phyloP scores from a whole-genome alignment of 2,329 filamentous ascomycete species.

The Thielaviopsis populi region DNA sequence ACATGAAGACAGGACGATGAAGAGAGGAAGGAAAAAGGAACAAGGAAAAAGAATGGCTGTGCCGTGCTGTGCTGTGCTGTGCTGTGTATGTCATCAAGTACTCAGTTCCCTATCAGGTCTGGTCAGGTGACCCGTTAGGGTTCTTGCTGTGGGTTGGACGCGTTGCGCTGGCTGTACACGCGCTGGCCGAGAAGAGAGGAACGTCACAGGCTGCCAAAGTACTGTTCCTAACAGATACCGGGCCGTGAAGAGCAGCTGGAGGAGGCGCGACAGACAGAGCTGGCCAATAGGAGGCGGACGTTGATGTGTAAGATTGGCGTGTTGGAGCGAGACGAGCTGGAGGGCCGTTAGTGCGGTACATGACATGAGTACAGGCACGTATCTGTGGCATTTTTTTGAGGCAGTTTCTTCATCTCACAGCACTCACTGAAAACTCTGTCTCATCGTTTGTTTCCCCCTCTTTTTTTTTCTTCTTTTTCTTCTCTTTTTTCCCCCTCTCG shows the following conservation, averaged over 20 bases:
- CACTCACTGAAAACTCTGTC: neutral
- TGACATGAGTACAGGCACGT: neutral
- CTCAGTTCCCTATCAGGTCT: no score
- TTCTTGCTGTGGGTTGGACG: neutral
- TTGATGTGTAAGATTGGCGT: neutral
- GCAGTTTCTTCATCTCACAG: no score
- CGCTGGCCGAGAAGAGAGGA: neutral
- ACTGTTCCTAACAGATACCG: neutral
- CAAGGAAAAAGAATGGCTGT: neutral
- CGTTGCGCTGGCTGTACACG: neutral
- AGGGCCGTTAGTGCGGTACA: conserved; percentile 2
- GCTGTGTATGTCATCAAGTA: no score
- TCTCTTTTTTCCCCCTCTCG: neutral
- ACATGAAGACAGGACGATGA: neutral
- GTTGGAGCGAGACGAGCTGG: neutral
- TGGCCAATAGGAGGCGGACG: neutral
- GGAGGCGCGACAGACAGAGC: neutral
- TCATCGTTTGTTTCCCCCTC: no score
- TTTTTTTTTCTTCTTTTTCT: conserved; percentile 5
- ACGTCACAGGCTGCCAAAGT: neutral
- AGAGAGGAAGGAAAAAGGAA: neutral
- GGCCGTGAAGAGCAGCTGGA: neutral
- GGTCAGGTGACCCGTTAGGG: neutral
- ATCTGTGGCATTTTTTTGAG: neutral
- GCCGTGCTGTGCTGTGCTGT: neutral